Base-by-base conservation (phyloP, 2,329 filamentous ascomycete genomes). In the Aspergillus floridensis region DNA sequence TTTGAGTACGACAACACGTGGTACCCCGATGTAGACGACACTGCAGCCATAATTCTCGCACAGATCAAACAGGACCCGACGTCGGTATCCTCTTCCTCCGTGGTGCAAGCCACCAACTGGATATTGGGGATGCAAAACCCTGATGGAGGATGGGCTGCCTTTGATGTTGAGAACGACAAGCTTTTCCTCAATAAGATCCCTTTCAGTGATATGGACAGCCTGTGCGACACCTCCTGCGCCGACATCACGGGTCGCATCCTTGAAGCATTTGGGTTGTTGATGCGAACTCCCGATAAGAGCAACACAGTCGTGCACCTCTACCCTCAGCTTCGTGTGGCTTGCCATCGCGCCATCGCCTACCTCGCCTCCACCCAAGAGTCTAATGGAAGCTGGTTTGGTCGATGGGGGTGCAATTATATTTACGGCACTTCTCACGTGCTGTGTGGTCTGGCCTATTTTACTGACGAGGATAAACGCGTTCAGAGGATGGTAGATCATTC, bases 111-210 rank as follows among this genome's bases (percentile, higher is more conserved):
- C 4, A 41, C 58, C 0, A 57, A 59, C 4, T 76, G 74, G 73
- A 63, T 75, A 4, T 55, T 72, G 1, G 72, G 70, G 2, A 76
- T 77, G 72, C 74, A 77, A 47, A 74, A 73, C 56, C n/a, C 44
- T 1, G 74, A 77, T 54, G 74, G 74, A 32, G 75, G 74, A 0
- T 77, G 72, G 74, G 73, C 56, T 2, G 70, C 70, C 5, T 77
- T 77, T 49, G 75, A 77, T 52, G 32, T 59, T 4, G 65, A 74
- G 5, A 77, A 76, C 53, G 63, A 76, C 56, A 63, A 66, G 31
- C 56, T 68, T 0, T 76, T 67, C 31, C 59, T 76, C 5, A 73
- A 77, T 48, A 69, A 69, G 21, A 71, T 74, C 29, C 73, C 74
- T 1, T 77, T 77, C 60, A 71, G 66, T 32, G 74, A 78, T 55